phyloP scores from a whole-genome alignment of 441 rosid species.

The Euphorbia neoarborescens region DNA sequence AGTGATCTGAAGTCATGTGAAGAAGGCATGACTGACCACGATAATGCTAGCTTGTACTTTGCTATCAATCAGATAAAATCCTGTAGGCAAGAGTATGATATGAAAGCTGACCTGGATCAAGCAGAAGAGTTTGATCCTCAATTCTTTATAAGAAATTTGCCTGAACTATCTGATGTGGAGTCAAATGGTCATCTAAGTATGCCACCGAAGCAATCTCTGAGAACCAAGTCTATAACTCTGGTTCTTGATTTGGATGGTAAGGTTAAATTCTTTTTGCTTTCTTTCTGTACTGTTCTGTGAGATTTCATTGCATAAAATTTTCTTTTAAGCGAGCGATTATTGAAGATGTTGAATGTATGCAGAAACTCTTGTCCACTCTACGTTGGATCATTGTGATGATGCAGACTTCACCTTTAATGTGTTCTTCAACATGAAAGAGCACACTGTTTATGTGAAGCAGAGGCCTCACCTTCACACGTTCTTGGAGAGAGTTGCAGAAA shows the following conservation, averaged over 20 bases:
- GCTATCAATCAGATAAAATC: constrained; percentile 58
- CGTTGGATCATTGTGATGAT: constrained; percentile 62
- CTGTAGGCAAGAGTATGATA: constrained; percentile 39
- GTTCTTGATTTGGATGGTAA: constrained; percentile 98
- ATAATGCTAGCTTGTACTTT: constrained; percentile 47
- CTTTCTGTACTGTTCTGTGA: not conserved
- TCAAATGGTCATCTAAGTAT: constrained; percentile 42
- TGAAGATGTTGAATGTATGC: constrained; percentile 26
- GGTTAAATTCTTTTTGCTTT: constrained; percentile 6
- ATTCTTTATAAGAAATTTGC: constrained; percentile 60
- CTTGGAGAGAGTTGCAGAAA: constrained; percentile 82
- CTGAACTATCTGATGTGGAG: constrained; percentile 75
- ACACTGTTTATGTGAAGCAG: constrained; percentile 68
- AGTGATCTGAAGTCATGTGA: constrained; percentile 40
- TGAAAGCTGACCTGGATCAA: constrained; percentile 44
- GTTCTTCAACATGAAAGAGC: constrained; percentile 82
- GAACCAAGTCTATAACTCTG: constrained; percentile 58
- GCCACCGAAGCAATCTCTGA: constrained; percentile 35
- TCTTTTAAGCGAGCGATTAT: not conserved
- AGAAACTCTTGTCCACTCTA: constrained; percentile 95
- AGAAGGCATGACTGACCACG: constrained; percentile 33
- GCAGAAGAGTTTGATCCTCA: constrained; percentile 75
- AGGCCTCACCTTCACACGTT: constrained; percentile 74
- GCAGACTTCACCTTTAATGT: constrained; percentile 80
- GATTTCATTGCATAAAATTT: not conserved